A percentile compares a stretch with the other conserved stretches of the same genome.
phyloP scores from a whole-genome alignment of 2,329 filamentous ascomycete genomes.

The Lachnellula cervina region DNA sequence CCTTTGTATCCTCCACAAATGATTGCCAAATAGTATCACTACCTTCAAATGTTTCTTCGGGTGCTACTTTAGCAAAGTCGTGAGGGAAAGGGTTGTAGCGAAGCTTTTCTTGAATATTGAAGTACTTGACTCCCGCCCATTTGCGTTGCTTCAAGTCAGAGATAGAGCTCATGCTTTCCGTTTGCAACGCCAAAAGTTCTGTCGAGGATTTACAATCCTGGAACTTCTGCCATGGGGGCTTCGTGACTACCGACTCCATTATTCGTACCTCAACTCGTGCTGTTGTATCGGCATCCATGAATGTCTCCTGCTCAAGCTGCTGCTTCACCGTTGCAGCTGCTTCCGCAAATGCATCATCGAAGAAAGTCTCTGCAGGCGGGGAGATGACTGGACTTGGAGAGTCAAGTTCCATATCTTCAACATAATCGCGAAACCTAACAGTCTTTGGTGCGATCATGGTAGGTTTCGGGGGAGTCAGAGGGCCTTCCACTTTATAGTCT shows the following conservation, averaged over 20 bases:
- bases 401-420: slow-evolving; percentile 22
- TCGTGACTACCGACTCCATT: slow-evolving; percentile 39
- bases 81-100: slow-evolving; percentile 36
- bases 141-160: slow-evolving; percentile 24
- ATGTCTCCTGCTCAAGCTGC: slow-evolving; percentile 28
- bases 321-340: slow-evolving; percentile 17
- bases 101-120: background rate
- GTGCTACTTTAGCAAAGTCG: slow-evolving; percentile 32
- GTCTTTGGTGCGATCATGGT: slow-evolving; percentile 9
- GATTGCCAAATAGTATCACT: slow-evolving; percentile 35
- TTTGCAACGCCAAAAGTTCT: slow-evolving; percentile 30
- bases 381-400: background rate
- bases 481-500: slow-evolving; percentile 28
- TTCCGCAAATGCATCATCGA: slow-evolving; percentile 25
- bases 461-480: slow-evolving; percentile 25
- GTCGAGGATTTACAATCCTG: slow-evolving; percentile 7
- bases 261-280: slow-evolving; percentile 44
- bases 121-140: background rate
- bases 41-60: slow-evolving; percentile 37
- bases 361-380: slow-evolving; percentile 13
- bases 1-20: slow-evolving; percentile 29
- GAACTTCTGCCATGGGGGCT: slow-evolving; percentile 42
- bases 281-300: slow-evolving; percentile 33
- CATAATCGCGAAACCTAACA: slow-evolving; percentile 26
- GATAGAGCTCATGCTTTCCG: slow-evolving; percentile 23